Evolutionary conservation across 768 basidiomycete species (phyloP).

Genomic region (Lentinula raphanica): DNA sequence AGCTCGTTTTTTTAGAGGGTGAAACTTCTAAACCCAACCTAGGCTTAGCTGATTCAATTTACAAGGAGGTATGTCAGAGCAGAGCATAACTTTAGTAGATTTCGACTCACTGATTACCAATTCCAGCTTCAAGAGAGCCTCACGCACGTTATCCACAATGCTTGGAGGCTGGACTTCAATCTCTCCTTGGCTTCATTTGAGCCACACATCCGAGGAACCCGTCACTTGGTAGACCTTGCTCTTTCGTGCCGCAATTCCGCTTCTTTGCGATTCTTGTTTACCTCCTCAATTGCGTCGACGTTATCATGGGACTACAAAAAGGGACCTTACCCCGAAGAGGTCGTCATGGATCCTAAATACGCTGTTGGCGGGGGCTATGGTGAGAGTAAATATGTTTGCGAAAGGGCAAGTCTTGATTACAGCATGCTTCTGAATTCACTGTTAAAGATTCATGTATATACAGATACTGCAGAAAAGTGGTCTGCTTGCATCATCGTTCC

Average conservation of each 20-base stretch:
- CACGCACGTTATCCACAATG: slow-evolving; percentile 26
- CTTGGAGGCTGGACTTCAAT: slow-evolving; percentile 36
- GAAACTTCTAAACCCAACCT: not conserved
- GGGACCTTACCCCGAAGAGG: slow-evolving; percentile 18
- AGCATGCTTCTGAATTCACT: too few species aligned
- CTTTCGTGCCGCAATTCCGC: not conserved
- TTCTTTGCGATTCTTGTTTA: slow-evolving; percentile 24
- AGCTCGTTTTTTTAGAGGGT: not conserved
- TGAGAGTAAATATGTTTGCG: slow-evolving; percentile 18
- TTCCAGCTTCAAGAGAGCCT: slow-evolving; percentile 3
- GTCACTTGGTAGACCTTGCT: slow-evolving; percentile 24
- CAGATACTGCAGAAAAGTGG: slow-evolving; percentile 26
- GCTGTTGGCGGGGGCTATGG: slow-evolving; percentile 11
- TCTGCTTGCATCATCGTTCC: slow-evolving; percentile 22
- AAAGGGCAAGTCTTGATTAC: slow-evolving; percentile 8
- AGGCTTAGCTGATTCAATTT: not conserved
- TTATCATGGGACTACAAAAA: slow-evolving; percentile 20
- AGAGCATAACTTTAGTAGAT: too few species aligned
- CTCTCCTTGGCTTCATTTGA: slow-evolving; percentile 28
- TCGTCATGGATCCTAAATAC: slow-evolving; percentile 6
- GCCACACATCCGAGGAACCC: slow-evolving; percentile 22
- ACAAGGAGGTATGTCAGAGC: not conserved
- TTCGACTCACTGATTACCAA: too few species aligned
- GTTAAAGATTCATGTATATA: too few species aligned
- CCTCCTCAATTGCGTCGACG: slow-evolving; percentile 22